Evolutionary conservation across 1,139 yeast genomes (phyloP).

Genomic region (Kluyveromyces marxianus): DNA sequence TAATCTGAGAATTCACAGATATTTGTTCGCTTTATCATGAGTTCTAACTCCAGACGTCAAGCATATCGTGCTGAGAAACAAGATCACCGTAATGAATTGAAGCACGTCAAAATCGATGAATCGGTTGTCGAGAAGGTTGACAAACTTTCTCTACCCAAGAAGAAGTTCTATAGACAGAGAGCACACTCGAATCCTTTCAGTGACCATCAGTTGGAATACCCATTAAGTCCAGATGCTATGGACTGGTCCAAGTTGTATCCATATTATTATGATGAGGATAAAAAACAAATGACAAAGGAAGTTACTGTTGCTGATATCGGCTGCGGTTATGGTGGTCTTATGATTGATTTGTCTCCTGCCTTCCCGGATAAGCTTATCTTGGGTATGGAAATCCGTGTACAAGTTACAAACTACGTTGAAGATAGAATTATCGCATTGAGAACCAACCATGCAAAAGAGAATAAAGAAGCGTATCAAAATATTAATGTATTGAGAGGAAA

Average conservation of each 20-base stretch:
- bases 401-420: conserved; percentile 94
- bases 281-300: conserved; percentile 38
- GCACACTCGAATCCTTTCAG: conserved; percentile 98
- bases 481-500: conserved; percentile 88
- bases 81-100: conserved; percentile 34
- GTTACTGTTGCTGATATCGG: conserved; percentile 96
- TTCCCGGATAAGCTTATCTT: conserved; percentile 68
- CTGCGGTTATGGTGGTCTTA: conserved; percentile 94
- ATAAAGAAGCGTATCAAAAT: conserved; percentile 50
- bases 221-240: conserved; percentile 73
- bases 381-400: conserved; percentile 97
- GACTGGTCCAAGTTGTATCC: conserved; percentile 82
- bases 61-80: conserved; percentile 30
- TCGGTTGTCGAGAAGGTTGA: conserved; percentile 13
- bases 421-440: conserved; percentile 89
- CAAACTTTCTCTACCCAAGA: conserved; percentile 57
- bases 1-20: not conserved
- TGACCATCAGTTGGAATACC: conserved; percentile 88
- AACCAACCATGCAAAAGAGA: conserved; percentile 27
- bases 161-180: conserved; percentile 87
- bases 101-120: conserved; percentile 32
- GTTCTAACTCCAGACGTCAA: conserved; percentile 18
- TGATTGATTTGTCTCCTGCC: conserved; percentile 70
- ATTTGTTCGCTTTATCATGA: not conserved
- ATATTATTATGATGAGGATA: conserved; percentile 37